Evolutionary conservation across 345 rosid species (phyloP), one percentile per base, ranked within the genome.

Genomic region (Ailanthus altissimus): DNA sequence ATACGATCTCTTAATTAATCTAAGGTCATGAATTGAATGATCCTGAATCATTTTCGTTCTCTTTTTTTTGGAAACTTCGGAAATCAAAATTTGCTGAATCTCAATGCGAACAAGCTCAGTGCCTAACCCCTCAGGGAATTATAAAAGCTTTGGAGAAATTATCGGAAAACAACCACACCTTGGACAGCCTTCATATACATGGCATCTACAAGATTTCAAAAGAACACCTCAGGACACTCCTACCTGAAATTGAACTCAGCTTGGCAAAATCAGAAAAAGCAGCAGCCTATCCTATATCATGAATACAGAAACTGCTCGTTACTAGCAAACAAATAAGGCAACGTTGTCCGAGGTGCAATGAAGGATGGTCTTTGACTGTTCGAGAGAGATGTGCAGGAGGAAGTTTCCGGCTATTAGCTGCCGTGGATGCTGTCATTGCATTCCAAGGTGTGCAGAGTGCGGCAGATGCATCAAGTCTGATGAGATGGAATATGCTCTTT

Each of bases 371-470:
- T 86, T 88, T 8, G 70, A 69, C 73, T 95, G 99, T 78, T 77
- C 97, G 0, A 84, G 82, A 76, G 78, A 59, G 63, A 68, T 80
- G 3, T 92, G 97, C 83, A 72, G 54, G 71, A 59, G 72, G 76
- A 70, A 76, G 75, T 20, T 38, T 14, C 67, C 3, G 5, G 67
- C 67, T 8, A 10, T 2, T 63, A 16, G 56, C 26, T 23, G 53
- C 51, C 20, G 67, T 72, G 94, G 91, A 64, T 93, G 98, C 78
- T 23, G 67, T 46, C 63, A 84, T 58, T 95, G 99, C 75, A 72
- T 90, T 75, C 74, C 89, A 0, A 84, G 97, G 82, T 90, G 98
- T 58, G 90, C 69, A 4, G 92, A 92, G 83, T 93, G 99, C 9
- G 85, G 89, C 0, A 78, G 77, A 49, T 93, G 97, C 18, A 74